Base-by-base conservation (phyloP, 768 basidiomycete species). In the Leccinum subgranulosum region DNA sequence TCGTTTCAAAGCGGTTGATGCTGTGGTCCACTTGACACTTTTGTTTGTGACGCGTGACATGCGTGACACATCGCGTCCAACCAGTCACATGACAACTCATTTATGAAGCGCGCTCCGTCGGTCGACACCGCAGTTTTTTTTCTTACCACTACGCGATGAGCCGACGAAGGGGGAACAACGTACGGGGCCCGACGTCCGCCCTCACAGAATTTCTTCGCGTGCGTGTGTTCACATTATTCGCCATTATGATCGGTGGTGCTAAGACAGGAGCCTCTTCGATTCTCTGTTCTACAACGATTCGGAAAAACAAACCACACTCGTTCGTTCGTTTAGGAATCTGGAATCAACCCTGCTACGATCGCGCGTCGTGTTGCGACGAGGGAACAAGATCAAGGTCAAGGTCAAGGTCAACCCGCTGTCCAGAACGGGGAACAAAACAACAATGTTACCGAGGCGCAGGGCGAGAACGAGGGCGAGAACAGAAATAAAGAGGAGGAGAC, bases 181-280 rank as follows among this genome's bases (percentile, higher is more conserved):
- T 93, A 45, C 83, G 87, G 12, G 92, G 92, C 0, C 92, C 92
- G 3, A 84, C 88, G 0, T 92, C 90, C 21, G 92, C 92, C 0
- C 73, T 94, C 12, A 92, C 92, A 34, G 89, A 91, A 60, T 94
- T 88, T 62, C 75, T 94, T 33, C 82, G 82, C 65, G 92, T 89
- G 58, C 28, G 76, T 71, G 25, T n/a, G 4, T 23, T 12, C 39
- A 39, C n/a, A 43, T 19, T 12, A 19, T n/a, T 39, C n/a, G n/a
- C 39, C 17, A 19, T 43, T 10, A 43, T 12, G n/a, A 6, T n/a
- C n/a, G 1, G 4, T 17, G 5, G 19, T 43, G 41, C 41, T 19
- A 43, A 43, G 41, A 43, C 41, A 43, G 41, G 41, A 43, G 41
- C 3, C 15, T 43, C 8, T 43, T 43, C n/a, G 0, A 19, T n/a